A percentile compares a stretch with the other conserved stretches of the same genome.
phyloP scores from a whole-genome alignment of 2,329 filamentous ascomycete species.

The Fusarium domesticum region DNA sequence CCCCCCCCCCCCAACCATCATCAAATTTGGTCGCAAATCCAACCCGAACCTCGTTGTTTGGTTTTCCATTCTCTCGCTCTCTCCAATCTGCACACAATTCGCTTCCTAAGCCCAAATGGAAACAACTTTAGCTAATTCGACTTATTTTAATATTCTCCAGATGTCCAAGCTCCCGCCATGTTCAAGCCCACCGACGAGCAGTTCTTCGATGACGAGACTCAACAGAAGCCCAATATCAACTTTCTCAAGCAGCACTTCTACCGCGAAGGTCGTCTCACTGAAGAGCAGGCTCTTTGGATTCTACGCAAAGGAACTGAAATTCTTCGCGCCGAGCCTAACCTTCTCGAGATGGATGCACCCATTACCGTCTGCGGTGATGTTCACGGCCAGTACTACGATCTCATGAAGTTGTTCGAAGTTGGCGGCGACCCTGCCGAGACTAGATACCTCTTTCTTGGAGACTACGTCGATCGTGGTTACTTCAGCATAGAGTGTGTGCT shows the following conservation, averaged over 20 bases:
- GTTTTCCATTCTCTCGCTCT: not conserved
- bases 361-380: conserved; percentile 99
- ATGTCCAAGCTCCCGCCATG: conserved; percentile 96
- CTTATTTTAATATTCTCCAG: conserved; percentile 45
- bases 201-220: conserved; percentile 86
- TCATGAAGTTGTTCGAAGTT: conserved; percentile 99
- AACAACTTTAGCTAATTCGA: conserved; percentile 17
- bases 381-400: conserved; percentile 97
- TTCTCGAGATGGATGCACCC: conserved; percentile 98
- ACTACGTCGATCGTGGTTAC: conserved; percentile 97
- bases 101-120: not conserved
- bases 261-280: conserved; percentile 91
- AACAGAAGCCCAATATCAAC: conserved; percentile 82
- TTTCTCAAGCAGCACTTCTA: conserved; percentile 99
- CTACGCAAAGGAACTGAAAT: conserved; percentile 84
- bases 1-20: no score
- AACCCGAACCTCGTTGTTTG: not conserved
- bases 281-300: conserved; percentile 97
- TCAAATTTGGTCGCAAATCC: conserved; percentile 16
- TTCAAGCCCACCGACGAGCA: conserved; percentile 88
- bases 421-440: conserved; percentile 96
- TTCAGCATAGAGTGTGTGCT: conserved; percentile 99
- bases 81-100: not conserved
- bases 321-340: conserved; percentile 84
- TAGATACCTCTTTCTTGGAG: conserved; percentile 91